A percentile compares a stretch with the other conserved stretches of the same genome.
Conservation (phyloP, 495 filamentous ascomycete species). For the Endocarpon pusillum region DNA sequence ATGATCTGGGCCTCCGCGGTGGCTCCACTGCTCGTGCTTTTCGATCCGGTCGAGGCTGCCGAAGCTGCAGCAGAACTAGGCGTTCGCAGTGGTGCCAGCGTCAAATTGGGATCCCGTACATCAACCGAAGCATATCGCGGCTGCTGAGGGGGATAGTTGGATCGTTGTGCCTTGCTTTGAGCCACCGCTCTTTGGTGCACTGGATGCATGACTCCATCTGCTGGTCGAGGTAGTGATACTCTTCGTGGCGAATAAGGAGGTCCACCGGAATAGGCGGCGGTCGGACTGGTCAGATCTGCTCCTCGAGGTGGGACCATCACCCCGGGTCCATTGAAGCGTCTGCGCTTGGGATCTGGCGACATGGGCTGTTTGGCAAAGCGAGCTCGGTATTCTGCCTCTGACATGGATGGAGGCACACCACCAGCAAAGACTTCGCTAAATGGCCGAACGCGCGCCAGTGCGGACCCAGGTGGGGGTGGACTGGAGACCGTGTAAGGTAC, state of each 20-base stretch:
- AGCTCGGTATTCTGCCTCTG: no score
- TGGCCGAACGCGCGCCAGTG: no score
- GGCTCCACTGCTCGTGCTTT: slow-evolving; percentile 13
- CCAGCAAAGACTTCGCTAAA: no score
- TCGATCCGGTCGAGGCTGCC: slow-evolving; percentile 19
- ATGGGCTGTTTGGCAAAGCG: neutral
- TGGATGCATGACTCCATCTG: slow-evolving; percentile 11
- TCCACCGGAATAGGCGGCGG: slow-evolving; percentile 3
- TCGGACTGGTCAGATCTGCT: slow-evolving; percentile 4
- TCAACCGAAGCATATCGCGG: no score
- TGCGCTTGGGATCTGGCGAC: slow-evolving; percentile 39
- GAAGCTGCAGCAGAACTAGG: slow-evolving; percentile 8
- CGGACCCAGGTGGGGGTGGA: no score
- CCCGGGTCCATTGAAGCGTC: slow-evolving; percentile 27
- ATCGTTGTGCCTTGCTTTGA: slow-evolving; percentile 8
- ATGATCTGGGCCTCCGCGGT: slow-evolving; percentile 55
- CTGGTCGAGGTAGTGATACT: slow-evolving; percentile 12
- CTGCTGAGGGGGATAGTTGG: no score
- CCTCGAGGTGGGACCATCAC: slow-evolving; percentile 11
- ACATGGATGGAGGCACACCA: no score
- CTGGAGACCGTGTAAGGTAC: no score
- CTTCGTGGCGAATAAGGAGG: slow-evolving; percentile 8
- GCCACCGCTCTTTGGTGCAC: slow-evolving; percentile 12
- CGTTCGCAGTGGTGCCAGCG: slow-evolving; percentile 44
- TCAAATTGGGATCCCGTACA: slow-evolving; percentile 28